Evolutionary conservation across 768 basidiomycete species (phyloP), one percentile per base, ranked within the genome.

Genomic region (Lactarius hatsudake): DNA sequence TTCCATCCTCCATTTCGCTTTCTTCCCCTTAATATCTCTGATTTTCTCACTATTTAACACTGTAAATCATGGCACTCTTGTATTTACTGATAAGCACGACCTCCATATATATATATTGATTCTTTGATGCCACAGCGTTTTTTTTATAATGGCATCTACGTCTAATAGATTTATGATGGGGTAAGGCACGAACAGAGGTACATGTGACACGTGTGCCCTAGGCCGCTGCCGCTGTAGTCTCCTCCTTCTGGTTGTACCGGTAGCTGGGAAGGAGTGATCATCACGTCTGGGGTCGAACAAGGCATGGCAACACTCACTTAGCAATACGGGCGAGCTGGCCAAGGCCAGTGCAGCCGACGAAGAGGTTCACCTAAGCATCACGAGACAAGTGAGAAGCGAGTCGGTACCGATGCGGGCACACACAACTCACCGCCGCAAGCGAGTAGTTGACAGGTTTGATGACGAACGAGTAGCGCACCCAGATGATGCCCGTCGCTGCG

Each of bases 381-480:
- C 53, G 30, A 32, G 43, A 26, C 12, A 45, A 13, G 45, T 59
- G 40, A 63, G 40, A 67, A 64, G 45, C 69, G 58, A 59, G 12
- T 59, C 38, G 66, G 66, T 0, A 43, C 62, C 62, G 62, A 43
- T 20, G n/a, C 15, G 30, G 23, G 28, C 0, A 51, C 40, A 17
- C 12, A 36, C 18, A 9, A 67, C 66, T 68, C 77, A 96, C 95
- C 54, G 93, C 95, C 20, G 95, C 96, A 68, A 98, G 80, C 73
- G 93, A 95, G 80, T 95, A 94, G 80, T 98, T 98, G 69, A 97
- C 80, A 10, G 96, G 96, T 42, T 81, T 96, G 75, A 98, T 98
- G 63, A 98, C 96, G 38, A 98, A 74, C 8, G 95, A 97, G 79
- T 98, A 98, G 69, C 97, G 90, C 51, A 98, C 96, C 97, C 97